A percentile compares a stretch with the other conserved stretches of the same genome.
phyloP scores from a whole-genome alignment of 2,329 filamentous ascomycete species.

The Aspergillus niger region DNA sequence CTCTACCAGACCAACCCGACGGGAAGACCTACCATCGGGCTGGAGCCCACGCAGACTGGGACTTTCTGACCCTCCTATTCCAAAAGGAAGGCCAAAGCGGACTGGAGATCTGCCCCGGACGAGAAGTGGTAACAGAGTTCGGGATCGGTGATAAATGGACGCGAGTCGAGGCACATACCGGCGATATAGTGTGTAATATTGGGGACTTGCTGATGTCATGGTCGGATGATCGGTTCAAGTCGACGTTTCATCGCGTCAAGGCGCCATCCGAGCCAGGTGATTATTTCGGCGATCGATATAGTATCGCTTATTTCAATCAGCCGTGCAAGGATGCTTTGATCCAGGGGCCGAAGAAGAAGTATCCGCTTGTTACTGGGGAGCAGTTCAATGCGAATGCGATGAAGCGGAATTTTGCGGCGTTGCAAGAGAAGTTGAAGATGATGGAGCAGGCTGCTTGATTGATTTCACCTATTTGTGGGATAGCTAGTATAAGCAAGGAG shows the following conservation, averaged over 20 bases:
- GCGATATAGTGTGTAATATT: slow-evolving; percentile 65
- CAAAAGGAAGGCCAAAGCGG: slow-evolving; percentile 63
- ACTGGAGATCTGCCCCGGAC: slow-evolving; percentile 65
- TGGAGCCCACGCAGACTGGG: slow-evolving; percentile 66
- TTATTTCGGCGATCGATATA: slow-evolving; percentile 63
- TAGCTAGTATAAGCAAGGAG: too few species aligned
- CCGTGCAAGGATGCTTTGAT: slow-evolving; percentile 60
- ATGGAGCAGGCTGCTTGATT: slow-evolving; percentile 6
- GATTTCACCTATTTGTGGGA: too few species aligned
- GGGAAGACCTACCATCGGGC: slow-evolving; percentile 57
- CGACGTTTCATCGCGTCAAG: slow-evolving; percentile 66
- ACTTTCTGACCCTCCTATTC: slow-evolving; percentile 64
- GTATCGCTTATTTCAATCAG: slow-evolving; percentile 68
- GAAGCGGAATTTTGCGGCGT: slow-evolving; percentile 56
- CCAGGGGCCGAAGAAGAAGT: slow-evolving; percentile 64
- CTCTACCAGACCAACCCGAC: slow-evolving; percentile 41
- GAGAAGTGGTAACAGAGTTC: slow-evolving; percentile 62
- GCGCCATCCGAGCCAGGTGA: slow-evolving; percentile 57
- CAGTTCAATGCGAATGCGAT: slow-evolving; percentile 62
- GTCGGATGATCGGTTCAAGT: slow-evolving; percentile 69
- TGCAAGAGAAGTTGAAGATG: slow-evolving; percentile 51
- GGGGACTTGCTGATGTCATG: slow-evolving; percentile 68
- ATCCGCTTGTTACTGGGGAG: slow-evolving; percentile 60
- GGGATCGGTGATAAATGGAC: slow-evolving; percentile 64
- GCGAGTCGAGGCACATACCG: slow-evolving; percentile 57